phyloP scores from a whole-genome alignment of 1,139 yeast genomes.

The Yamadazyma mexicana region DNA sequence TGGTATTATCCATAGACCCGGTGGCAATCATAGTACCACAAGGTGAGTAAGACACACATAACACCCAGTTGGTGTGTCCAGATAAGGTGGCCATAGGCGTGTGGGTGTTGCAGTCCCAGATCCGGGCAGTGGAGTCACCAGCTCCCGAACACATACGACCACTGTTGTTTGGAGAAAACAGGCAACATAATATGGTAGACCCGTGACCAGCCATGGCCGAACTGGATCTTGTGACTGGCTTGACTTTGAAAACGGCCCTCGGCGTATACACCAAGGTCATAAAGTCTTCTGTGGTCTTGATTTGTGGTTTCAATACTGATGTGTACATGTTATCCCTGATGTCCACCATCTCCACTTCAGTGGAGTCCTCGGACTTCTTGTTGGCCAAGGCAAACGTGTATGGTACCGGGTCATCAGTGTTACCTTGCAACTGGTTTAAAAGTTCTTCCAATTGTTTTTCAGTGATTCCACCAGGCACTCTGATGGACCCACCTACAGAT shows the following conservation, averaged over 20 bases:
- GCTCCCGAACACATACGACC: conserved; percentile 92
- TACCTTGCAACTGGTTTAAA: conserved; percentile 68
- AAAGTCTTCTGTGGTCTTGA: conserved; percentile 90
- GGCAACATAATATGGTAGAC: conserved; percentile 85
- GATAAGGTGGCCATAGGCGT: conserved; percentile 78
- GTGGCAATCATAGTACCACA: conserved; percentile 91
- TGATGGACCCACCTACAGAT: conserved; percentile 74
- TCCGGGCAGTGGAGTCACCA: conserved; percentile 95
- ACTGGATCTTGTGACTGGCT: conserved; percentile 85
- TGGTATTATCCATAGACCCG: conserved; percentile 91
- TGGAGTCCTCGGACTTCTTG: conserved; percentile 38
- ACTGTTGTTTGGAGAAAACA: conserved; percentile 89
- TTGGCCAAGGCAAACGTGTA: conserved; percentile 74
- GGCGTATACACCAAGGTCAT: conserved; percentile 92
- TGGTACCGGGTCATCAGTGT: conserved; percentile 82
- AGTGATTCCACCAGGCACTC: conserved; percentile 89
- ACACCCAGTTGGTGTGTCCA: conserved; percentile 94
- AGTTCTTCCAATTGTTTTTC: conserved; percentile 88
- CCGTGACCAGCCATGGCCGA: conserved; percentile 97
- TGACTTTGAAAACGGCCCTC: conserved; percentile 90
- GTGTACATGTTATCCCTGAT: conserved; percentile 74
- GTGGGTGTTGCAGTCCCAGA: conserved; percentile 97
- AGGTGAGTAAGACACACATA: conserved; percentile 93
- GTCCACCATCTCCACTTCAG: conserved; percentile 55
- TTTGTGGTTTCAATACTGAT: conserved; percentile 81